A percentile compares a stretch with the other conserved stretches of the same genome.
Conservation (phyloP, 768 basidiomycete genomes). For the Pisolithus orientalis region DNA sequence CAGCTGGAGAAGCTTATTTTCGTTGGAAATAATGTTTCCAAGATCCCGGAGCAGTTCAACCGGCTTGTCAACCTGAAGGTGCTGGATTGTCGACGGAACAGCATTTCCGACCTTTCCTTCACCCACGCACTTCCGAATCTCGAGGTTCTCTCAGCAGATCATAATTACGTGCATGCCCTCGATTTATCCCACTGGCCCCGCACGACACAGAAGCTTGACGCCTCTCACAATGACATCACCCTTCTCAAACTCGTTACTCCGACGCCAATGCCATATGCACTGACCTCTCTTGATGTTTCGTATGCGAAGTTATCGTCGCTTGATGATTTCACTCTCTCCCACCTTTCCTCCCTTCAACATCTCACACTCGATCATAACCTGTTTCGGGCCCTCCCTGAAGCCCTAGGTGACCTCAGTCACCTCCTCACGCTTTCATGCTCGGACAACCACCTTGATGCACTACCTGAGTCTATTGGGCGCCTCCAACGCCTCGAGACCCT, state of each 20-base stretch:
- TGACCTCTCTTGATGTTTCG: slow-evolving; percentile 81
- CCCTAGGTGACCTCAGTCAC: slow-evolving; percentile 64
- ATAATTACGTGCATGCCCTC: slow-evolving; percentile 77
- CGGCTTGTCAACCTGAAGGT: slow-evolving; percentile 54
- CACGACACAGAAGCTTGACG: slow-evolving; percentile 55
- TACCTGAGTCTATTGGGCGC: slow-evolving; percentile 72
- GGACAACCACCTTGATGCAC: slow-evolving; percentile 77
- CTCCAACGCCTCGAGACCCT: slow-evolving; percentile 69
- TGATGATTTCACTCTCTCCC: slow-evolving; percentile 65
- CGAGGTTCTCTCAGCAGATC: slow-evolving; percentile 64
- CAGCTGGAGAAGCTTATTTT: slow-evolving; percentile 69
- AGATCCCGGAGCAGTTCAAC: slow-evolving; percentile 57
- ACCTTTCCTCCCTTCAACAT: slow-evolving; percentile 62
- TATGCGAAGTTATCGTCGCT: slow-evolving; percentile 83
- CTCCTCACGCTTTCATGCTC: slow-evolving; percentile 77
- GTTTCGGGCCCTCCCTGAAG: slow-evolving; percentile 79
- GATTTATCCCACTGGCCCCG: slow-evolving; percentile 70
- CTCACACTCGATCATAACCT: slow-evolving; percentile 84
- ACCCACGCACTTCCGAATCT: slow-evolving; percentile 68
- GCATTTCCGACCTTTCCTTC: slow-evolving; percentile 66
- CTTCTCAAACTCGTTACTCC: slow-evolving; percentile 57
- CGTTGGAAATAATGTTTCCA: slow-evolving; percentile 78
- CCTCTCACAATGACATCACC: slow-evolving; percentile 87
- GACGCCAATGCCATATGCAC: slow-evolving; percentile 40
- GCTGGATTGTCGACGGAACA: slow-evolving; percentile 85